These are phyloP conservation scores for Breviolum minutum DNA, from an alignment of 73 alveolate species.

Conservation along the genomic window DNA sequence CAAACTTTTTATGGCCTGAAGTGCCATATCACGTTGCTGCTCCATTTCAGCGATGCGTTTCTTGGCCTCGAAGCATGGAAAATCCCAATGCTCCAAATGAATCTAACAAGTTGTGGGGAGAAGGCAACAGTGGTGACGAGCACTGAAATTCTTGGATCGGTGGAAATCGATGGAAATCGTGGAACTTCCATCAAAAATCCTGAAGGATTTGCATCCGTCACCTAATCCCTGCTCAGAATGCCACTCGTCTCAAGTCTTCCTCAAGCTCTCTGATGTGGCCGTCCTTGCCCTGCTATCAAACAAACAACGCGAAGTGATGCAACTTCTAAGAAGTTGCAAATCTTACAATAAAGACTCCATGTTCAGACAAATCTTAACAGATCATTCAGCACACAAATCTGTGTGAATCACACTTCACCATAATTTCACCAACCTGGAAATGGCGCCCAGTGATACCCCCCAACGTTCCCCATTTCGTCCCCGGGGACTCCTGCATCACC, in stretches of 20 bases:
- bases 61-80: not conserved
- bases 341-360: not conserved
- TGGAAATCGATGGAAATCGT: not conserved
- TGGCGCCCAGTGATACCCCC: no score
- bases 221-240: not conserved
- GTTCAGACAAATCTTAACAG: no score
- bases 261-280: slow-evolving; percentile 87
- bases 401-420: not conserved
- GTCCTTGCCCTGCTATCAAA: slow-evolving; percentile 51
- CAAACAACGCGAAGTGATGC: not conserved
- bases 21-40: slow-evolving; percentile 59
- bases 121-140: not conserved
- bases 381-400: no score
- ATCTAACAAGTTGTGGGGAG: not conserved
- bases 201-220: not conserved
- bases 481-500: slow-evolving; percentile 67
- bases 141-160: not conserved
- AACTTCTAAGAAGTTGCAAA: not conserved
- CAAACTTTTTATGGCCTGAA: not conserved
- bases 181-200: not conserved
- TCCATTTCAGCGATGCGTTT: slow-evolving; percentile 69
- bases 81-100: not conserved
- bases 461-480: no score
- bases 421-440: not conserved
- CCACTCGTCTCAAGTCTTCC: slow-evolving; percentile 54